These are phyloP conservation scores for Phytophthora podocarpi DNA, from an alignment of 352 stramenopile species.

Conservation along the genomic window DNA sequence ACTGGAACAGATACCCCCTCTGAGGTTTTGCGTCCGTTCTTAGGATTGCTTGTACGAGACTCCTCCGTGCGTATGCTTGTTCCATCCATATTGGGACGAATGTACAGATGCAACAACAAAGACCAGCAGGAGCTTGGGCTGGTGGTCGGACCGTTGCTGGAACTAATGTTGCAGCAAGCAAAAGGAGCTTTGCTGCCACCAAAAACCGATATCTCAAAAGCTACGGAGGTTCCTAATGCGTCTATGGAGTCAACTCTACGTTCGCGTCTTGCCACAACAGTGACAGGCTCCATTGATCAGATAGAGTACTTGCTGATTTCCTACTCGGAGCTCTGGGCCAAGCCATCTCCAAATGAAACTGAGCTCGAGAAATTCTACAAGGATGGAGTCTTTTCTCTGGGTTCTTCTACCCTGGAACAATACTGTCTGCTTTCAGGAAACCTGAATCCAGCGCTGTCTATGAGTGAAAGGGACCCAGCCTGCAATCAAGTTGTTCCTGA, in stretches of 20 bases:
- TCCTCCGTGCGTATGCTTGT: constrained; percentile 29
- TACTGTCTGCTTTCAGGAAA: constrained; percentile 41
- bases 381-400: constrained; percentile 31
- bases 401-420: constrained; percentile 2
- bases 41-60: constrained; percentile 40
- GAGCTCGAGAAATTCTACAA: constrained; percentile 19
- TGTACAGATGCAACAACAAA: constrained; percentile 39
- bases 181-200: not conserved
- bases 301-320: constrained; percentile 33
- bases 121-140: constrained; percentile 41
- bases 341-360: constrained; percentile 29
- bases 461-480: constrained; percentile 17
- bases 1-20: constrained; percentile 10
- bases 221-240: not conserved
- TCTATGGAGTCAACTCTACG: not conserved
- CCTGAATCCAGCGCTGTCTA: constrained; percentile 2
- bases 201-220: not conserved
- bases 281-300: constrained; percentile 13
- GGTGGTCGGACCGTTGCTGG: constrained; percentile 19
- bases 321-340: constrained; percentile 31
- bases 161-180: constrained; percentile 10
- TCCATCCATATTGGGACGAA: constrained; percentile 37
- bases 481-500: constrained; percentile 9
- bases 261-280: not conserved
- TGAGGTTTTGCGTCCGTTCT: constrained; percentile 36